phyloP scores from a whole-genome alignment of 108 stramenopile genomes.

The Schizochytrium sp. region DNA sequence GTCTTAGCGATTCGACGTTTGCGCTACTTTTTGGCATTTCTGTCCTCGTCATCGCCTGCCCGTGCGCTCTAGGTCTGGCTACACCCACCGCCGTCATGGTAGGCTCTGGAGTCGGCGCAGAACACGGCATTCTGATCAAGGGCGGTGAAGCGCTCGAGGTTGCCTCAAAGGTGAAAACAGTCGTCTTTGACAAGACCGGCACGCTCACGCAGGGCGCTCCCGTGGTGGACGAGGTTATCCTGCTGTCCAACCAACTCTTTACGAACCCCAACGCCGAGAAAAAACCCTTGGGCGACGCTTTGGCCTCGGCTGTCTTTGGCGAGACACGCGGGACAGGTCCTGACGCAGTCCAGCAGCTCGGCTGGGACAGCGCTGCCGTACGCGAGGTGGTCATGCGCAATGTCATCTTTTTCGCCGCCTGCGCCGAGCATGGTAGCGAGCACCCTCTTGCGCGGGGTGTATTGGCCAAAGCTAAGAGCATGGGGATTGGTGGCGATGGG shows the following conservation, averaged over 20 bases:
- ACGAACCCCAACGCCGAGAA: background rate
- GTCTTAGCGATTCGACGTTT: constrained; percentile 33
- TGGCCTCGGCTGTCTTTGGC: background rate
- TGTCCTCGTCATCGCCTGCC: constrained; percentile 91
- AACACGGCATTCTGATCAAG: constrained; percentile 87
- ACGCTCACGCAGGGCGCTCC: constrained; percentile 79
- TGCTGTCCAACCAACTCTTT: background rate
- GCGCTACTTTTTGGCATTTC: constrained; percentile 79
- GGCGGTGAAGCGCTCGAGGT: constrained; percentile 87
- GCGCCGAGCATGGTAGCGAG: constrained; percentile 52
- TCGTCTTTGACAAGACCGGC: constrained; percentile 96
- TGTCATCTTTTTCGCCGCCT: constrained; percentile 43
- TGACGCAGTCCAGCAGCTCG: background rate
- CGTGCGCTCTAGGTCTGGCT: constrained; percentile 90
- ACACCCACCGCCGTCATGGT: constrained; percentile 96
- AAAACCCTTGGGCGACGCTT: background rate
- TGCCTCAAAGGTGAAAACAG: constrained; percentile 64
- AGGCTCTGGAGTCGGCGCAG: constrained; percentile 88
- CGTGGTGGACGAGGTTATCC: constrained; percentile 24
- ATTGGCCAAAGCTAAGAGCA: background rate
- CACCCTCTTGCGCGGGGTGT: constrained; percentile 52
- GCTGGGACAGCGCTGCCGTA: background rate
- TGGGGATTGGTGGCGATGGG: background rate
- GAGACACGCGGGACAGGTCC: background rate
- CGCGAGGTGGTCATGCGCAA: constrained; percentile 36